Percentiles rank a stretch among this genome's conserved stretches.
These are phyloP conservation scores for Russula brevipes DNA, from an alignment of 768 basidiomycete species.

Conservation along the genomic window DNA sequence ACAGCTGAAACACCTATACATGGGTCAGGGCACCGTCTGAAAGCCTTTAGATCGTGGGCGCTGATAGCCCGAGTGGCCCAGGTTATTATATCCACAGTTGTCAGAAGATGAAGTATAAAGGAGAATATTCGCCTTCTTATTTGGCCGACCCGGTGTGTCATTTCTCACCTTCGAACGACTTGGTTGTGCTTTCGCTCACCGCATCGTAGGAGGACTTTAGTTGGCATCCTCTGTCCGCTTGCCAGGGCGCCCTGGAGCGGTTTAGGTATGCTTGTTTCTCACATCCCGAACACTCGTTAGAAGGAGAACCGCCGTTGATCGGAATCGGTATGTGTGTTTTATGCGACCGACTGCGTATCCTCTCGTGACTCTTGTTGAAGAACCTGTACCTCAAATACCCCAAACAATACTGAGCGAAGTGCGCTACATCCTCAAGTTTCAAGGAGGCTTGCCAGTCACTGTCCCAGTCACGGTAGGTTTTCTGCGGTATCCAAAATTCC, in stretches of 20 bases:
- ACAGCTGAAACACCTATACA: conserved; percentile 67
- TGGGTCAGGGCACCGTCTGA: conserved; percentile 53
- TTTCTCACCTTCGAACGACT: neutral
- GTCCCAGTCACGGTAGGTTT: conserved; percentile 16
- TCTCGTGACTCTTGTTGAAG: neutral
- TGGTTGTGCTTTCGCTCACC: neutral
- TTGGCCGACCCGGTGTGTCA: conserved; percentile 74
- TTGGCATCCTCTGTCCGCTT: conserved; percentile 66
- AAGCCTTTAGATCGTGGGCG: neutral
- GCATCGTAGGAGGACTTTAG: conserved; percentile 62
- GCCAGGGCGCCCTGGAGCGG: conserved; percentile 55
- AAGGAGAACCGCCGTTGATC: neutral
- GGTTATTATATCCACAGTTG: conserved; percentile 93
- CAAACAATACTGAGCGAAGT: neutral
- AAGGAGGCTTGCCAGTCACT: neutral
- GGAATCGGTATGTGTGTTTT: conserved; percentile 4
- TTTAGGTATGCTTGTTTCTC: conserved; percentile 69
- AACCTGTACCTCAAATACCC: conserved; percentile 14
- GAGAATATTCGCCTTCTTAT: conserved; percentile 84
- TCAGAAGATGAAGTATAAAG: conserved; percentile 95
- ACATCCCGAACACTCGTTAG: conserved; percentile 50
- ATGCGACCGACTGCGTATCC: too few species aligned
- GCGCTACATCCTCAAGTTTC: neutral
- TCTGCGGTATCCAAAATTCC: neutral
- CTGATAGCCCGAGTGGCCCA: conserved; percentile 30